Evolutionary conservation across 106 monocot species (phyloP).

Genomic region (Narthecium ossifragum): DNA sequence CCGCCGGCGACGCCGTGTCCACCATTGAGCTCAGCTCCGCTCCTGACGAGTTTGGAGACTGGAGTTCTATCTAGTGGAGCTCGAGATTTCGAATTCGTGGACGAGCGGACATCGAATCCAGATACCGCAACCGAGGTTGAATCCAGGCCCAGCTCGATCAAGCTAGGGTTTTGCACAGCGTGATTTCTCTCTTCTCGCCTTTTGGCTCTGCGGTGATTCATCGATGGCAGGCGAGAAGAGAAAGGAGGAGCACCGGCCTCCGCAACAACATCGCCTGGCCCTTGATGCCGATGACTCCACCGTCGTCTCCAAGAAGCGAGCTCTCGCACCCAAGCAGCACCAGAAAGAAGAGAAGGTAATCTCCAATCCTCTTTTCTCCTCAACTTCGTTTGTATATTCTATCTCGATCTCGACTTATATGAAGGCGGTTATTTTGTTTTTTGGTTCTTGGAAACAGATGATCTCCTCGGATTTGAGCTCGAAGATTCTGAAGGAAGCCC

Average conservation of each 20-base stretch:
- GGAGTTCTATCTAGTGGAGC: too few species aligned
- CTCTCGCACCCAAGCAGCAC: conserved; percentile 49
- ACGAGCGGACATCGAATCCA: too few species aligned
- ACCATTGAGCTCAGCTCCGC: too few species aligned
- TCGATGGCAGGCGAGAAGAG: conserved; percentile 81
- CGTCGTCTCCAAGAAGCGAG: conserved; percentile 32
- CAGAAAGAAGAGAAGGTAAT: conserved; percentile 50
- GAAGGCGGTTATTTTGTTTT: too few species aligned
- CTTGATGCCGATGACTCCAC: conserved; percentile 41
- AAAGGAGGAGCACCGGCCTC: conserved; percentile 20
- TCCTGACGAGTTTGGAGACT: too few species aligned
- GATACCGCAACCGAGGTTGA: too few species aligned
- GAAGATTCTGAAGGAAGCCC: conserved; percentile 70
- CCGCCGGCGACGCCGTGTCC: too few species aligned
- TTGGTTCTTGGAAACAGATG: conserved; percentile 20
- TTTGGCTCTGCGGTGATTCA: too few species aligned
- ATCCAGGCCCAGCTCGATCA: too few species aligned
- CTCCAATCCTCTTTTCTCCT: not conserved
- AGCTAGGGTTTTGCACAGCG: too few species aligned
- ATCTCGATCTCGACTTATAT: not conserved
- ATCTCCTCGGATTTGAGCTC: conserved; percentile 62
- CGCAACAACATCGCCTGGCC: conserved; percentile 22
- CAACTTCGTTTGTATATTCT: not conserved
- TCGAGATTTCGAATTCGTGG: too few species aligned
- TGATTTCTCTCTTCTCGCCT: too few species aligned